A percentile compares a stretch with the other conserved stretches of the same genome.
phyloP scores from a whole-genome alignment of 805 yeast genomes.

The Monosporozyma yasuniensis region DNA sequence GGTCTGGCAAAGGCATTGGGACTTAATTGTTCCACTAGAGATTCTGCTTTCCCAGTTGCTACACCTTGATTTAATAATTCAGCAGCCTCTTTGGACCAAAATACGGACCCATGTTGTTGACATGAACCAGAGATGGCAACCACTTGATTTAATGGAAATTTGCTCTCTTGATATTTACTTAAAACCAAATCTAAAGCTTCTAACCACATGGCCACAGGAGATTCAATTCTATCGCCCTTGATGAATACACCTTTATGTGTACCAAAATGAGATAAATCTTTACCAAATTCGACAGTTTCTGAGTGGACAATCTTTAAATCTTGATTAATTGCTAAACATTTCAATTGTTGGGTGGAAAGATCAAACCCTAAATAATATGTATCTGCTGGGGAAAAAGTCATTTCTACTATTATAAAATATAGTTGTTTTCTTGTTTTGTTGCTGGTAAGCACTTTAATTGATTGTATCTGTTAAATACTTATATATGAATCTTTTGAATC shows the following conservation, averaged over 20 bases:
- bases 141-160: slow-evolving; percentile 52
- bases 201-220: slow-evolving; percentile 87
- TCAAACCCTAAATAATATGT: slow-evolving; percentile 60
- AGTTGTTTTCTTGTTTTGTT: not conserved
- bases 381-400: not conserved
- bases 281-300: slow-evolving; percentile 64
- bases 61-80: slow-evolving; percentile 27
- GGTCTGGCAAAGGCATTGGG: slow-evolving; percentile 50
- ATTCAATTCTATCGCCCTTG: slow-evolving; percentile 48
- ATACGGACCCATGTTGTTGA: slow-evolving; percentile 90
- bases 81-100: slow-evolving; percentile 51
- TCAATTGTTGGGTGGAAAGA: slow-evolving; percentile 82
- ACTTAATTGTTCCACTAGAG: slow-evolving; percentile 40
- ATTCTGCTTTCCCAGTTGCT: slow-evolving; percentile 27
- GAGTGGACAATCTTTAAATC: slow-evolving; percentile 45
- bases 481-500: not conserved
- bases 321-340: slow-evolving; percentile 56
- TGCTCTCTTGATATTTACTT: slow-evolving; percentile 38
- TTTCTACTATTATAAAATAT: not conserved
- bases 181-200: slow-evolving; percentile 69
- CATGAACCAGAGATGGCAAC: slow-evolving; percentile 74
- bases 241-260: slow-evolving; percentile 67
- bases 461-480: not conserved
- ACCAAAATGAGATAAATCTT: slow-evolving; percentile 48
- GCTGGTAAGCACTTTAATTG: not conserved